These are phyloP conservation scores for Suillus variegatus DNA, from an alignment of 768 basidiomycete genomes.

Conservation along the genomic window DNA sequence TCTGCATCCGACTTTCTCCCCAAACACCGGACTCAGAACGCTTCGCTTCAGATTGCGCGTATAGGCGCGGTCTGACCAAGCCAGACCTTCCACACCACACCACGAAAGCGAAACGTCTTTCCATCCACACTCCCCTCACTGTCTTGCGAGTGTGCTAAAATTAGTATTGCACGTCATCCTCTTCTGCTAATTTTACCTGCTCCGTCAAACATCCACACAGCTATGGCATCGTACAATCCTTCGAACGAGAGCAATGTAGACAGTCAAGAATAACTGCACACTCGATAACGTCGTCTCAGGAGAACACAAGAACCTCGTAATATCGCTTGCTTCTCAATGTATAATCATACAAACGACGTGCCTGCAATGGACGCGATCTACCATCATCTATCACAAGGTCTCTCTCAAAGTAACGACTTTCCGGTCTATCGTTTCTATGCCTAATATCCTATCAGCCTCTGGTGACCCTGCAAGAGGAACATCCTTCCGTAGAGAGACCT, in stretches of 20 bases:
- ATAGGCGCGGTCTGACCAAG: too few species aligned
- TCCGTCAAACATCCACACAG: too few species aligned
- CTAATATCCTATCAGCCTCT: constrained; percentile 40
- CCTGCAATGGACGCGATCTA: background rate
- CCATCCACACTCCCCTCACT: too few species aligned
- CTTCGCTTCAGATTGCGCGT: too few species aligned
- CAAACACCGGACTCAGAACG: too few species aligned
- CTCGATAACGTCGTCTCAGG: background rate
- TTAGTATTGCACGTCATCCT: too few species aligned
- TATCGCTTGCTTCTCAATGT: background rate
- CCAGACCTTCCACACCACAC: too few species aligned
- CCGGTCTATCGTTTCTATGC: constrained; percentile 10
- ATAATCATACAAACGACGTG: background rate
- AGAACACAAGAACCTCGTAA: background rate
- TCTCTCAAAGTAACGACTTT: background rate
- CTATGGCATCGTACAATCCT: background rate
- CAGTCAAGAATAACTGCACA: constrained; percentile 18
- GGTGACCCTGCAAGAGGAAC: constrained; percentile 43
- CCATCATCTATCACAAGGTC: background rate
- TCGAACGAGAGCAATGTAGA: constrained; percentile 29
- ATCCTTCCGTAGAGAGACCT: constrained; percentile 46
- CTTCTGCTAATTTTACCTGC: too few species aligned
- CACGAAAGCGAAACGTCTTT: too few species aligned
- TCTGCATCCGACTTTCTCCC: too few species aligned
- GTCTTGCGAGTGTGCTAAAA: too few species aligned